These are phyloP conservation scores for Pugionium cornutum DNA, from an alignment of 345 rosid species.

Conservation along the genomic window DNA sequence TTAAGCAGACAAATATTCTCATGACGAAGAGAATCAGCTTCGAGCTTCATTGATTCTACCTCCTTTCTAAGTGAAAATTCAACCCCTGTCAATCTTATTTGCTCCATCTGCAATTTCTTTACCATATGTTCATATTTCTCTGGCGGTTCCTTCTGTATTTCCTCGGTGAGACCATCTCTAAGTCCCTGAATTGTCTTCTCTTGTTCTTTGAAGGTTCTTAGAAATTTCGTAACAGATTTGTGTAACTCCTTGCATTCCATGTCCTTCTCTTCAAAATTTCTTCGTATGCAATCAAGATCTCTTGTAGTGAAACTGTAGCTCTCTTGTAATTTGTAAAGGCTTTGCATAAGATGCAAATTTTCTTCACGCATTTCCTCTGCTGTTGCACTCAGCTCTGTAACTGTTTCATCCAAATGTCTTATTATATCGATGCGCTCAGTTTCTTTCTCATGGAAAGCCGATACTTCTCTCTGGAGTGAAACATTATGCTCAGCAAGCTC, in stretches of 20 bases:
- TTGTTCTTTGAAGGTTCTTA: slow-evolving; percentile 76
- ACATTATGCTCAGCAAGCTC: slow-evolving; percentile 97
- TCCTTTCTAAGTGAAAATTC: slow-evolving; percentile 79
- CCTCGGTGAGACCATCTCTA: slow-evolving; percentile 51
- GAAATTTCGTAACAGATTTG: slow-evolving; percentile 57
- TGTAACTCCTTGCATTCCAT: slow-evolving; percentile 80
- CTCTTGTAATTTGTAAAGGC: slow-evolving; percentile 53
- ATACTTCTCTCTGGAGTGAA: slow-evolving; percentile 82
- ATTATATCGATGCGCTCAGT: slow-evolving; percentile 57
- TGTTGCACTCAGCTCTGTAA: slow-evolving; percentile 51
- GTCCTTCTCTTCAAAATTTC: slow-evolving; percentile 77
- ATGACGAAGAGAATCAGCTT: slow-evolving; percentile 68
- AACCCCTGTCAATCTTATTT: slow-evolving; percentile 76
- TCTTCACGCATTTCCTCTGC: slow-evolving; percentile 53
- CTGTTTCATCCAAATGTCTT: slow-evolving; percentile 55
- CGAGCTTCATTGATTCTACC: slow-evolving; percentile 56
- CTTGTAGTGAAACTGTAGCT: slow-evolving; percentile 48
- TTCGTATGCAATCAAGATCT: slow-evolving; percentile 52
- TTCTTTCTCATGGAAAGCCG: slow-evolving; percentile 71
- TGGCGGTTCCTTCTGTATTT: slow-evolving; percentile 44
- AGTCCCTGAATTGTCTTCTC: slow-evolving; percentile 81
- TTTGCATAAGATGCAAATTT: slow-evolving; percentile 49
- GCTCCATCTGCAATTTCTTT: slow-evolving; percentile 65
- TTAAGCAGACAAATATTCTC: slow-evolving; percentile 71
- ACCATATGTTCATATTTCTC: slow-evolving; percentile 47